A percentile compares a stretch with the other conserved stretches of the same genome.
Conservation (phyloP, 345 rosid species). For the Linum tenue region DNA sequence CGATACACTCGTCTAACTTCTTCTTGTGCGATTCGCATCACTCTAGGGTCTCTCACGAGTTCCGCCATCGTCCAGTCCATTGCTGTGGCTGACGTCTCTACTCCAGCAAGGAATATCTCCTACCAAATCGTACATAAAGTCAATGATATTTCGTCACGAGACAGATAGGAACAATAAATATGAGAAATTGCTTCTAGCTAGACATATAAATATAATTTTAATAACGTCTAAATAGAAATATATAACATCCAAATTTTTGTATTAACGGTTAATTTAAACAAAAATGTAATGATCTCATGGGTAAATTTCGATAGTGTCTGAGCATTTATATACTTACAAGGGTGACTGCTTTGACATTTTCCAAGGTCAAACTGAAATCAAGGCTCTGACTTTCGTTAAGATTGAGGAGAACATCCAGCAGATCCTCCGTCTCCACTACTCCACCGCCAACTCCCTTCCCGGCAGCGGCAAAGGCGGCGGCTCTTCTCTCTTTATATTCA, state of each 20-base stretch:
- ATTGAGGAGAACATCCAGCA: constrained; percentile 10
- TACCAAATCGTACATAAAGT: neutral
- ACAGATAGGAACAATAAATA: too few relatives aligned
- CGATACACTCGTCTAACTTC: constrained; percentile 11
- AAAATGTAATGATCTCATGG: neutral
- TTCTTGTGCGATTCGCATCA: constrained; percentile 9
- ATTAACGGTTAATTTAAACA: too few relatives aligned
- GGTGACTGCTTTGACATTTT: neutral
- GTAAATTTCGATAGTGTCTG: neutral
- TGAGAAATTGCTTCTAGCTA: too few relatives aligned
- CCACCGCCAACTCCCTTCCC: neutral
- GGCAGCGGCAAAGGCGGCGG: neutral
- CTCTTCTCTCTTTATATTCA: neutral
- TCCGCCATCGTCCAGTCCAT: constrained; percentile 16
- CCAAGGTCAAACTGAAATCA: neutral
- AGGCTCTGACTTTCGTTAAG: neutral
- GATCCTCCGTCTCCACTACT: neutral
- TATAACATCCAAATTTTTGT: neutral
- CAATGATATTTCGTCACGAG: too few relatives aligned
- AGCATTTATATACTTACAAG: neutral
- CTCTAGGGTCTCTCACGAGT: constrained; percentile 10
- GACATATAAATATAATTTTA: too few relatives aligned
- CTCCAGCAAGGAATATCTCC: constrained; percentile 16
- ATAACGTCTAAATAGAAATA: neutral
- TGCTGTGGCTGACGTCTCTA: constrained; percentile 9